A percentile compares a stretch with the other conserved stretches of the same genome.
Evolutionary conservation across 495 filamentous ascomycete genomes (phyloP).

Genomic region (Margaritispora aquatica): DNA sequence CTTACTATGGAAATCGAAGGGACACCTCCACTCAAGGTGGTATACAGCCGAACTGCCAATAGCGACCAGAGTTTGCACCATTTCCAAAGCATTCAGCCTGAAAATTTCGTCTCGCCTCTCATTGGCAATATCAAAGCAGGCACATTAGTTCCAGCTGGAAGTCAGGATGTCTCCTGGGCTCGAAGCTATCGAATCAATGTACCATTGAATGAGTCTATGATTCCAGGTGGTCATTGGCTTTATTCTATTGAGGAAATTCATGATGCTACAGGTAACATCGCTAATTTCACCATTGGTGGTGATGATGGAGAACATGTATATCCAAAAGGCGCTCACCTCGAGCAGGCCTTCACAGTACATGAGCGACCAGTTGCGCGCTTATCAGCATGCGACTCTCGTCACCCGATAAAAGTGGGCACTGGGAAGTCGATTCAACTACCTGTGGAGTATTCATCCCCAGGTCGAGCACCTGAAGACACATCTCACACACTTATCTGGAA

Average conservation of each 20-base stretch:
- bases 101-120: conserved; percentile 74
- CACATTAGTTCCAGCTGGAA: conserved; percentile 45
- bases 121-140: conserved; percentile 46
- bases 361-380: conserved; percentile 73
- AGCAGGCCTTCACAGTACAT: conserved; percentile 77
- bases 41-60: conserved; percentile 82
- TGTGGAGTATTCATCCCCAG: conserved; percentile 58
- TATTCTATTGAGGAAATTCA: conserved; percentile 88
- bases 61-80: conserved; percentile 64
- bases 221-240: conserved; percentile 68
- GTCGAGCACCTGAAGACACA: conserved; percentile 45
- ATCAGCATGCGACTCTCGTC: conserved; percentile 64
- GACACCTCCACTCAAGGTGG: conserved; percentile 85
- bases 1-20: conserved; percentile 76
- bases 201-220: conserved; percentile 82
- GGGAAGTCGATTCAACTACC: conserved; percentile 66
- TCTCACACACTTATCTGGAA: conserved; percentile 55
- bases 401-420: conserved; percentile 74
- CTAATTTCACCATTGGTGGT: conserved; percentile 64
- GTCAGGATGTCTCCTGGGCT: conserved; percentile 74
- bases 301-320: conserved; percentile 56
- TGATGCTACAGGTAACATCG: conserved; percentile 82
- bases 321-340: conserved; percentile 53
- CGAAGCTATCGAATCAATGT: conserved; percentile 66
- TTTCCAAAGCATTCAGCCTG: conserved; percentile 89